Base-by-base conservation (phyloP, 495 filamentous ascomycete genomes). In the Trichoderma asperelloides region DNA sequence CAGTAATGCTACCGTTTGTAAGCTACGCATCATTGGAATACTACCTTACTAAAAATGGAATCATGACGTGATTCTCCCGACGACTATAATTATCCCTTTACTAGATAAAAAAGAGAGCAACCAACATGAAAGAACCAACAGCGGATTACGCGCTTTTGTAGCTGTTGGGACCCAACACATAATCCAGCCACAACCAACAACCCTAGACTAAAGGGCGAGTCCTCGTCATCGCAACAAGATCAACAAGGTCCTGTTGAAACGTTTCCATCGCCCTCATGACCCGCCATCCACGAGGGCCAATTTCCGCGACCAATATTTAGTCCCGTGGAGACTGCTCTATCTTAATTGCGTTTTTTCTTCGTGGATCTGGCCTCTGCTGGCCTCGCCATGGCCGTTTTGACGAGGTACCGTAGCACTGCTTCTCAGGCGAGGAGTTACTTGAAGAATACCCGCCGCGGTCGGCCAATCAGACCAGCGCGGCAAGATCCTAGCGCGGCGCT, bases 401-500 rank as follows among this genome's bases (percentile, higher is more conserved):
- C 23, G 27, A 60, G 25, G 55, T 60, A 60, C 55, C 55, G 55
- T 60, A 3, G 55, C 55, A 60, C 55, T 11, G 16, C 23, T 3
- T 18, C 25, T 2, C 13, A 13, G 25, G 55, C 55, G 55, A 30
- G 23, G 28, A 60, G 55, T 8, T 60, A 60, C 55, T 30, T 27
- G 25, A 2, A 0, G 13, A 33, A 60, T 30, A 60, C 25, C 55
- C 55, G 55, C 55, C 16, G 55, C 55, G 55, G 25, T 25, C 55
- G 55, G 55, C 55, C 55, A 60, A 60, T 60, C 25, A 60, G 25
- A 60, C 55, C 55, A 60, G 55, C 55, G 55, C 55, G 55, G 55
- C 30, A 60, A 60, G 55, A 60, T 60, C 55, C 55, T 60, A 60
- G 55, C 55, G 55, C 55, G 55, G 55, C 55, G 55, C 55, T 60